Percentiles rank a stretch among this genome's conserved stretches.
phyloP scores from a whole-genome alignment of 1,139 yeast genomes.

The Yamadazyma mexicana region DNA sequence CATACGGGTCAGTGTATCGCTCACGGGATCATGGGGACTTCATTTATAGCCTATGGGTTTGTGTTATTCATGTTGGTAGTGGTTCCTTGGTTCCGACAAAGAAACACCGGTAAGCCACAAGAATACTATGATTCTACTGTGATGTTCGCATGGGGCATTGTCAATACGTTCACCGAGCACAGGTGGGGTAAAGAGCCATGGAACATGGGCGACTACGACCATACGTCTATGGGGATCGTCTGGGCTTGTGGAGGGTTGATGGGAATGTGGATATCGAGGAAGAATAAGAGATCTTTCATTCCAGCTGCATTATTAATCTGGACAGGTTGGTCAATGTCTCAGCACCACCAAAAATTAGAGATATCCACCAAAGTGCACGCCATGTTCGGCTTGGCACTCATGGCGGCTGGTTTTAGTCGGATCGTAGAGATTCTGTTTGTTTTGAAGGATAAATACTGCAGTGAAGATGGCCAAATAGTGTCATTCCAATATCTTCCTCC shows the following conservation, averaged over 20 bases:
- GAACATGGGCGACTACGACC: conserved; percentile 91
- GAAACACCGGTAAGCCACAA: conserved; percentile 55
- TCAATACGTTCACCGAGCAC: conserved; percentile 93
- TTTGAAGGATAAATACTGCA: conserved; percentile 52
- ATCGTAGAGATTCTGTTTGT: conserved; percentile 77
- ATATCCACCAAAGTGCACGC: conserved; percentile 86
- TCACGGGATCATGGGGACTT: conserved; percentile 94
- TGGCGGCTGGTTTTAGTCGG: conserved; percentile 73
- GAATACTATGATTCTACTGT: conserved; percentile 81
- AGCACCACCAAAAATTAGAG: conserved; percentile 72
- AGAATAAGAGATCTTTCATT: conserved; percentile 65
- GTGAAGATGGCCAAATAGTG: conserved; percentile 48
- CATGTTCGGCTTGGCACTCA: conserved; percentile 78
- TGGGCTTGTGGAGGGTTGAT: conserved; percentile 95
- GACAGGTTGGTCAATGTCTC: conserved; percentile 94
- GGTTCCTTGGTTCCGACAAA: conserved; percentile 63
- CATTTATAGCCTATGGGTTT: conserved; percentile 79
- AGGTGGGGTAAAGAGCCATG: conserved; percentile 87
- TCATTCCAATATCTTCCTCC: conserved; percentile 87
- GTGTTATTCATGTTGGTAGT: conserved; percentile 63
- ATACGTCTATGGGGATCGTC: conserved; percentile 91
- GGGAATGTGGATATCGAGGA: conserved; percentile 68
- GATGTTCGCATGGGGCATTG: conserved; percentile 87
- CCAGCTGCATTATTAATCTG: conserved; percentile 80
- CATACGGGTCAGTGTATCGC: conserved; percentile 92